Base-by-base conservation (phyloP, 2,329 filamentous ascomycete species). In the Colletotrichum sp. region DNA sequence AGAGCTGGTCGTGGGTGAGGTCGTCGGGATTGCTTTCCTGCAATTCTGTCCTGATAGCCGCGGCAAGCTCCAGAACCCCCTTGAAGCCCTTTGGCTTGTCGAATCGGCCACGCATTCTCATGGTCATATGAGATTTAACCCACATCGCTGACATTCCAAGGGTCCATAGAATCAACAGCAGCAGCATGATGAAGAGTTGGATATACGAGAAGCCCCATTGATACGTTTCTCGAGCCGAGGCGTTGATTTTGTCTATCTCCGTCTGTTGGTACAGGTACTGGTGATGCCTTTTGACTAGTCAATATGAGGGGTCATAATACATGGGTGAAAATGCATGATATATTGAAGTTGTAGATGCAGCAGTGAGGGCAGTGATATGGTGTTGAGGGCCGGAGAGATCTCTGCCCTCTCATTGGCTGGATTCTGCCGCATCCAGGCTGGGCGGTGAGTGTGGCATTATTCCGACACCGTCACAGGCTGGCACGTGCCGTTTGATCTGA, bases 121-220 rank as follows among this genome's bases (percentile, higher is more conserved):
- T 68, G 10, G 57, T 76, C 64, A 76, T 28, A 12, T 68, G 78
- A 6, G 78, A 76, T 57, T 77, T 76, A 16, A 79, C 63, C 77
- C 79, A 80, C 43, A 82, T 68, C 1, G 76, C 43, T 7, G 55
- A 78, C 24, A 77, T 76, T 8, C 80, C 79, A 32, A 78, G 39
- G 1, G 77, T 79, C 79, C 79, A 82, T 9, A 79, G 55, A 13
- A 63, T 21, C 2, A 81, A 63, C 7, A 75, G 26, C 2, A 75
- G 13, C 2, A 79, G 6, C 6, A 74, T 48, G 12, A 79, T 61
- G 34, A 79, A 78, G 3, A 79, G 57, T 60, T 82, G 81, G 52
- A 82, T 63, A 24, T 76, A 81, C 3, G 81, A 81, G 65, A 82
- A 81, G 3, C 80, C 81, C 80, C 80, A 82, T 59, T 79, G 77